Evolutionary conservation across 768 basidiomycete genomes (phyloP), one percentile per base, ranked within the genome.

Genomic region (Goffeauzyma gilvescens): DNA sequence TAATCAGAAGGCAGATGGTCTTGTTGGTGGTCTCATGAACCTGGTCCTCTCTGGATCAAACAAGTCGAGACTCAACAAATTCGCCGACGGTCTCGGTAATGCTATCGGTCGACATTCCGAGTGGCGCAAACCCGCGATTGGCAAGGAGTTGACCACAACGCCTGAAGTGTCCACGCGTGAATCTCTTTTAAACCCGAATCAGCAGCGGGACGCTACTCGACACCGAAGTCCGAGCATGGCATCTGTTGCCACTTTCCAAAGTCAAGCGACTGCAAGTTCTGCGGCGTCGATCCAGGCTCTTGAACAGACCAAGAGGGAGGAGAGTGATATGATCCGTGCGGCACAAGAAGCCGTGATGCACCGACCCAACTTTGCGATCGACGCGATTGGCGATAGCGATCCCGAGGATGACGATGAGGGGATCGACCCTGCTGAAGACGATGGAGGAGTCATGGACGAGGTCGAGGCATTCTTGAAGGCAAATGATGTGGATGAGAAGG

Each of bases 401-500:
- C 78, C 77, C 0, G 79, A 81, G 9, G 64, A 78, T 58, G 65
- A 72, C 6, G 67, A 65, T 6, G 64, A 66, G 22, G 74, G 70
- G 5, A 75, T 73, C 21, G 67, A 66, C 12, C 74, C 70, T 38
- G 69, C 64, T 17, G 67, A 60, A 38, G 76, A 74, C 34, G 77
- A 78, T 43, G 77, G 79, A 49, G 75, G 75, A 44, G 83, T 89
- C 35, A 73, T 95, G 76, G 83, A 89, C 55, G 87, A 90, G 71
- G 82, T 87, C 42, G 86, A 90, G 56, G 86, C 85, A 0, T 90
- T 90, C 72, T 68, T 95, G 32, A 86, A 93, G 55, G 87, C 83
- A 2, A 82, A 95, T 59, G 87, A 60, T 15, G 57, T 51, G 4
- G 63, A 64, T 50, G 62, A 65, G 44, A 58, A 51, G 43, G 62